Conservation (phyloP, 371 early-diverging fungal species). For the Choanephora cucurbitarum region DNA sequence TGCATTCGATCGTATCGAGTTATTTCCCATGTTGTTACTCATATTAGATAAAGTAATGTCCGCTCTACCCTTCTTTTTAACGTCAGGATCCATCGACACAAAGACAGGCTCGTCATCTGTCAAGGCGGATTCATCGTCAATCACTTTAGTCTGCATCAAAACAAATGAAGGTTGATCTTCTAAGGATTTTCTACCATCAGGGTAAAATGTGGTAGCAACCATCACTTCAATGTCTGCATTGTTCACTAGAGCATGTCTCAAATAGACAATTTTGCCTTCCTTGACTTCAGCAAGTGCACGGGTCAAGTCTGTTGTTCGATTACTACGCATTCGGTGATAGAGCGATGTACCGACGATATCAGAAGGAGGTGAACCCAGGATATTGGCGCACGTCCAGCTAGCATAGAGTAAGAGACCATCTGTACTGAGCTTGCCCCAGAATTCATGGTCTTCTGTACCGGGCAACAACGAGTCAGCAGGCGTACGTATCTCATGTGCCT, state of each 20-base stretch:
- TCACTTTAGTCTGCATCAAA: conserved; percentile 40
- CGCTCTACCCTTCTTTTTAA: conserved; percentile 32
- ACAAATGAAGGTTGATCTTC: conserved; percentile 39
- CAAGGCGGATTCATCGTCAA: conserved; percentile 17
- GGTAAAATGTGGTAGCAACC: conserved; percentile 51
- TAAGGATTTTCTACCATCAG: conserved; percentile 35
- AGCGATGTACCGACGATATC: conserved; percentile 56
- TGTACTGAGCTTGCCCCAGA: conserved; percentile 65
- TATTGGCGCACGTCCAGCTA: conserved; percentile 41
- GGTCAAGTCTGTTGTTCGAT: conserved; percentile 52
- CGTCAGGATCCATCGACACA: conserved; percentile 28
- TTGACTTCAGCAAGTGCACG: conserved; percentile 51
- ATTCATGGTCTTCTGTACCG: conserved; percentile 47
- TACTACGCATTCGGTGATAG: conserved; percentile 57
- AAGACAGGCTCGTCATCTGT: conserved; percentile 26
- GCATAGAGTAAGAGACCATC: conserved; percentile 63
- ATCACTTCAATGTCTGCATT: conserved; percentile 43
- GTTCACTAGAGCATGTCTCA: conserved; percentile 44
- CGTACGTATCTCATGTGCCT: conserved; percentile 6
- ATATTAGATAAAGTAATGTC: conserved; percentile 14
- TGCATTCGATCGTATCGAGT: too few species aligned
- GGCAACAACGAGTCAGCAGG: not conserved
- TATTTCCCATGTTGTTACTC: too few species aligned
- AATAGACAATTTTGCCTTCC: conserved; percentile 46
- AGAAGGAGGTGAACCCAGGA: conserved; percentile 46